Conservation (phyloP, 257 asterid genomes). For the Parsonsia alboflavescens region DNA sequence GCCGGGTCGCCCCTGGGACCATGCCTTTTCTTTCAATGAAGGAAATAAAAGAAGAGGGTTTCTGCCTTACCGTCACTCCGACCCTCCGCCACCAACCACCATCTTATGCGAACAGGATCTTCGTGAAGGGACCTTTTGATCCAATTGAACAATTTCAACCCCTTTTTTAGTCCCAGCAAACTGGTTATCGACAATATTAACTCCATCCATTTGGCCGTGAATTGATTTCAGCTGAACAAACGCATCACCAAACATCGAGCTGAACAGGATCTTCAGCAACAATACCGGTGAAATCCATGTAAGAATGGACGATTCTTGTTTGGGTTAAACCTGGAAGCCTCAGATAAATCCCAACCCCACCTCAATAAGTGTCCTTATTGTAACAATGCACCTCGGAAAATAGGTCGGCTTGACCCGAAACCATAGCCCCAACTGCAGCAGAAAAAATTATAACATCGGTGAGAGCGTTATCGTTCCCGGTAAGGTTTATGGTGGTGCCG, state of each 20-base stretch:
- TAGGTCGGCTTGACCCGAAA: constrained; percentile 67
- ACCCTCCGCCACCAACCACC: no score
- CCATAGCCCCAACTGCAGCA: constrained; percentile 50
- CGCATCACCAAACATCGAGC: constrained; percentile 66
- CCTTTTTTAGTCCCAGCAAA: constrained; percentile 59
- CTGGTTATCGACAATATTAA: constrained; percentile 68
- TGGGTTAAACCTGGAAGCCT: constrained; percentile 66
- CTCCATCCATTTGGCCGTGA: constrained; percentile 58
- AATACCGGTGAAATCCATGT: constrained; percentile 71
- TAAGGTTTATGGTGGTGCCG: constrained; percentile 58
- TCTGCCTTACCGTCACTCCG: no score
- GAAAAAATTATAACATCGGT: constrained; percentile 78
- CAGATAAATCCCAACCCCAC: constrained; percentile 70
- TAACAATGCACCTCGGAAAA: constrained; percentile 84
- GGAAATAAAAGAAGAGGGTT: no score
- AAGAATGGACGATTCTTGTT: constrained; percentile 64
- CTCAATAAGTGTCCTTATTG: constrained; percentile 68
- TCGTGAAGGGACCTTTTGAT: constrained; percentile 40
- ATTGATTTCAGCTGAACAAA: constrained; percentile 50
- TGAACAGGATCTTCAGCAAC: constrained; percentile 95
- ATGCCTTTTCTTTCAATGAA: no score
- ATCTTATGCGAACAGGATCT: no score
- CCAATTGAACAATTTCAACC: constrained; percentile 54
- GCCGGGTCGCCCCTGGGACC: no score
- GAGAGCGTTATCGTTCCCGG: constrained; percentile 71